phyloP scores from a whole-genome alignment of 2,329 filamentous ascomycete genomes.

The Fusarium phyllophilum region DNA sequence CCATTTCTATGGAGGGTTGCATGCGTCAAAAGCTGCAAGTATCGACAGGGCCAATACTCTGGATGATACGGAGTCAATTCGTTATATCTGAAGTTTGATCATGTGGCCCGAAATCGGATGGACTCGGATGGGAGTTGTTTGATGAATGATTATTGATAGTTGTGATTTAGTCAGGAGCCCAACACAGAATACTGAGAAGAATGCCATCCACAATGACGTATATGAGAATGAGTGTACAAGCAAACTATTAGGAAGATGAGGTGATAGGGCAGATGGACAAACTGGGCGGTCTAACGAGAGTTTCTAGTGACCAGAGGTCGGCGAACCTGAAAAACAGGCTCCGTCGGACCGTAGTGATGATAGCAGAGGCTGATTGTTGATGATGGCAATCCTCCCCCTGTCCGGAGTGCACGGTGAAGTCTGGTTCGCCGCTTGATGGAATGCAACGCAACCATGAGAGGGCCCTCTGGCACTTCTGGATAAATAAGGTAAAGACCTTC shows the following conservation, averaged over 20 bases:
- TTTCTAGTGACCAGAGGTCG: not conserved
- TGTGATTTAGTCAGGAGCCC: not conserved
- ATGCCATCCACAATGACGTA: slow-evolving; percentile 23
- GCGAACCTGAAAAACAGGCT: not conserved
- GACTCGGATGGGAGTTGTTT: slow-evolving; percentile 6
- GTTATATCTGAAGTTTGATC: slow-evolving; percentile 11
- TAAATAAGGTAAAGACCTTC: slow-evolving; percentile 27
- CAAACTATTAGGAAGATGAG: not conserved
- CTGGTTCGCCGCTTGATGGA: slow-evolving; percentile 16
- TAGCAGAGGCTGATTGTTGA: slow-evolving; percentile 7
- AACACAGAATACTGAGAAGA: not conserved
- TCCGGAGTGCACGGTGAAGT: slow-evolving; percentile 5
- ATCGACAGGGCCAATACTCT: not conserved
- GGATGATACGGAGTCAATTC: slow-evolving; percentile 8
- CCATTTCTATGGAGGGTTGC: slow-evolving; percentile 6
- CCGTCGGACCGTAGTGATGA: slow-evolving; percentile 12
- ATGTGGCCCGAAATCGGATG: slow-evolving; percentile 31
- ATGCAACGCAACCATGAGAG: slow-evolving; percentile 23
- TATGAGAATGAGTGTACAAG: not conserved
- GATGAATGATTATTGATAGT: not conserved
- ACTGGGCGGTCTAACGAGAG: not conserved
- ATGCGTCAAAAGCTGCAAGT: slow-evolving; percentile 7
- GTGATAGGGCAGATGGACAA: not conserved
- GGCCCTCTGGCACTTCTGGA: slow-evolving; percentile 13
- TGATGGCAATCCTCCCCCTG: slow-evolving; percentile 9